phyloP scores from a whole-genome alignment of 2,329 filamentous ascomycete genomes.

The Verticillium isaacii region DNA sequence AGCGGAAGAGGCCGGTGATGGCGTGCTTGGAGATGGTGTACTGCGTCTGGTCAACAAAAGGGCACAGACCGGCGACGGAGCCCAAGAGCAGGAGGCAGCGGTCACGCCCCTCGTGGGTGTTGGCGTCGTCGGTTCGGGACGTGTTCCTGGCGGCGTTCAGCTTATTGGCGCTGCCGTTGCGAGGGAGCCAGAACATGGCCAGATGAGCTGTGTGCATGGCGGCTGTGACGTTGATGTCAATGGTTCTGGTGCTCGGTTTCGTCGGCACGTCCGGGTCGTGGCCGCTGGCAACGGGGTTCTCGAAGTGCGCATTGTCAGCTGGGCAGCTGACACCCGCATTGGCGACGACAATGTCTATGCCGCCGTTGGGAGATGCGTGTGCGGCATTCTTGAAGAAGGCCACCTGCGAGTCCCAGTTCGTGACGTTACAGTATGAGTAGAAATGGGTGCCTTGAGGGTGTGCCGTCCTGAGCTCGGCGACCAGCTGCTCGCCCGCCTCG shows the following conservation, averaged over 20 bases:
- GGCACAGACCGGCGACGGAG: constrained; percentile 52
- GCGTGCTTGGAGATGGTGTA: constrained; percentile 63
- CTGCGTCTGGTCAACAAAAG: constrained; percentile 39
- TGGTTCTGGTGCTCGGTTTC: constrained; percentile 43
- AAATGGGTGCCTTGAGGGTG: constrained; percentile 31
- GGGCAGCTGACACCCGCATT: constrained; percentile 56
- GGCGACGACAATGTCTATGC: constrained; percentile 60
- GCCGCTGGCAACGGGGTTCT: constrained; percentile 38
- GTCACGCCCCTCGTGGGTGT: constrained; percentile 28
- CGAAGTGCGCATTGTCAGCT: constrained; percentile 32
- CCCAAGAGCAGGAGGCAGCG: constrained; percentile 59
- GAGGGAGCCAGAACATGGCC: constrained; percentile 53
- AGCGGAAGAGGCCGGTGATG: constrained; percentile 59
- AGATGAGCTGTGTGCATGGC: constrained; percentile 62
- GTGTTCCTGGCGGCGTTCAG: background rate
- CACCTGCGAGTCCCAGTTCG: constrained; percentile 59
- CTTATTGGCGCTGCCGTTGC: constrained; percentile 25
- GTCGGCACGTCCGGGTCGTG: constrained; percentile 32
- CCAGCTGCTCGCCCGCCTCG: constrained; percentile 46
- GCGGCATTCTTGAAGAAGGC: constrained; percentile 56
- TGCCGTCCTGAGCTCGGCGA: constrained; percentile 42
- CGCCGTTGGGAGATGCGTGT: constrained; percentile 45
- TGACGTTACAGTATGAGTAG: constrained; percentile 59
- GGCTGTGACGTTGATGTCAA: constrained; percentile 61
- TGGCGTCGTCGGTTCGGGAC: background rate